A percentile compares a stretch with the other conserved stretches of the same genome.
These are phyloP conservation scores for Mortierella polycephala DNA, from an alignment of 371 early-diverging fungal species.

Conservation along the genomic window DNA sequence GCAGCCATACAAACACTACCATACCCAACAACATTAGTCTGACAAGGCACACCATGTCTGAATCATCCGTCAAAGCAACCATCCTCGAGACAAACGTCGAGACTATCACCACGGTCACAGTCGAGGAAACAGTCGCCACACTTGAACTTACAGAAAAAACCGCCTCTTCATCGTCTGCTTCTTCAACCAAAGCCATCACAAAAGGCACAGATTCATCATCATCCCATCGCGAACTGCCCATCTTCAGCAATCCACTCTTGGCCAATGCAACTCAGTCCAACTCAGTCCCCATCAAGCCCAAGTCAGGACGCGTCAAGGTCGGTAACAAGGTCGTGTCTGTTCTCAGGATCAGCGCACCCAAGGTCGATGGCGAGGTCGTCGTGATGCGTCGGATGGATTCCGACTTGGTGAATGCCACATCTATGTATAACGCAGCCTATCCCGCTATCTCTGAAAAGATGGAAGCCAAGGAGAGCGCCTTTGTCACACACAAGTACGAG, in stretches of 20 bases:
- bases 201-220: background rate
- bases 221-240: slow-evolving; percentile 44
- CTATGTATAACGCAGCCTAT: slow-evolving; percentile 54
- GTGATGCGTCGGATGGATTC: slow-evolving; percentile 49
- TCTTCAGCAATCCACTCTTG: slow-evolving; percentile 52
- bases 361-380: slow-evolving; percentile 52
- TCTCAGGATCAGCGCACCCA: slow-evolving; percentile 53
- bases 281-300: slow-evolving; percentile 52
- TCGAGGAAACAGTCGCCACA: slow-evolving; percentile 30
- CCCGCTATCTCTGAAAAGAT: slow-evolving; percentile 54
- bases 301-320: slow-evolving; percentile 40
- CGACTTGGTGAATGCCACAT: slow-evolving; percentile 48
- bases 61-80: slow-evolving; percentile 25
- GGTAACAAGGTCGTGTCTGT: slow-evolving; percentile 35
- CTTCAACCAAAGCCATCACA: slow-evolving; percentile 2
- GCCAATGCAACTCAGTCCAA: slow-evolving; percentile 50
- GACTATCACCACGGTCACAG: slow-evolving; percentile 25
- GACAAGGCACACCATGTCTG: slow-evolving; percentile 18
- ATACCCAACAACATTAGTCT: background rate
- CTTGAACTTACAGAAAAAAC: slow-evolving; percentile 21
- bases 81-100: slow-evolving; percentile 29
- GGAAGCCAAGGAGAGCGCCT: slow-evolving; percentile 42
- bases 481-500: slow-evolving; percentile 33
- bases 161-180: background rate
- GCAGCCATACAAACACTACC: slow-evolving; percentile 3